Evolutionary conservation across 225 moss, liverwort and hornwort genomes (phyloP), one percentile per base, ranked within the genome.

Genomic region (Marchantia polymorpha): DNA sequence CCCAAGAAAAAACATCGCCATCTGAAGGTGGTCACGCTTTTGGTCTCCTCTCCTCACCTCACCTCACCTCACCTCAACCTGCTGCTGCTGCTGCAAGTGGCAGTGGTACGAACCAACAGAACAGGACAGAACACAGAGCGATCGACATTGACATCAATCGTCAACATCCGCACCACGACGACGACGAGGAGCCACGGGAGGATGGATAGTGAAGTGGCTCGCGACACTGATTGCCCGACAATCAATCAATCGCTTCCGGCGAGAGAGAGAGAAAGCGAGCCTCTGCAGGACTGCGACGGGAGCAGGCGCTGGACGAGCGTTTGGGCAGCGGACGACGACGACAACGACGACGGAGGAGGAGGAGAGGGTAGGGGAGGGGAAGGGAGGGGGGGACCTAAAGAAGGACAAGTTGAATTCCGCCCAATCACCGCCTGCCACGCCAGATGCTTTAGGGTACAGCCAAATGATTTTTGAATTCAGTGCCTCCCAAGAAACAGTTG

Each of bases 391-490:
- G 64, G 64, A 27, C 77, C 77, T 77, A 77, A 64, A 77, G 77
- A 77, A 50, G 77, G 77, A 64, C 66, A n/a, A 77, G 50, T 64
- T 77, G 27, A 77, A 26, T 55, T 8, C 4, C 0, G 6, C 0
- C 77, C 64, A 77, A 65, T 77, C 51, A 49, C 16, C 13, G 48
- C 26, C 49, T 77, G 77, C 77, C 77, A 77, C 77, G 77, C n/a
- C 64, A 27, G 4, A 26, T 10, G 25, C 74, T 74, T 74, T 77
- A 77, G 77, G 77, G 25, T 75, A 58, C 29, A 58, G 73, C 73
- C 73, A 73, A 73, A 73, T 73, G 73, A 75, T 12, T 75, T 75
- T 59, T 59, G 75, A 75, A 58, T 75, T 75, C 26, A 74, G 55
- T 74, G 52, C 15, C 54, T 54, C 54, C 73, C 2, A 67, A 29